These are phyloP conservation scores for Phalaenopsis hybrid DNA, from an alignment of 116 monocot species.

Conservation along the genomic window DNA sequence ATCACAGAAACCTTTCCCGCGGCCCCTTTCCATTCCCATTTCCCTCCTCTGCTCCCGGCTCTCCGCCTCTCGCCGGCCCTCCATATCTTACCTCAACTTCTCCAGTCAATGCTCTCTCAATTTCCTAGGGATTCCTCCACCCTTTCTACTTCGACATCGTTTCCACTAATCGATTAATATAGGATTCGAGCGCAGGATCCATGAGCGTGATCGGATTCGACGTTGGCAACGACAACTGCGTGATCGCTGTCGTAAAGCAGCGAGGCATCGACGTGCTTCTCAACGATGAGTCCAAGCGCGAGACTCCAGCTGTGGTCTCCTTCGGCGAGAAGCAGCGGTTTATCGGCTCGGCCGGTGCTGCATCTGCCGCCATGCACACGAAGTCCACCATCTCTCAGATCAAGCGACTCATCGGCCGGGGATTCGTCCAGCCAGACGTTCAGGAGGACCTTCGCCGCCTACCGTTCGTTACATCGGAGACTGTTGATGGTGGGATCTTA, in stretches of 20 bases:
- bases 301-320: constrained; percentile 64
- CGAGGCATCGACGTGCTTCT: constrained; percentile 80
- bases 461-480: constrained; percentile 23
- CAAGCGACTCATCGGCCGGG: constrained; percentile 56
- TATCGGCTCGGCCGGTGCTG: constrained; percentile 45
- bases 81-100: not conserved
- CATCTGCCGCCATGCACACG: constrained; percentile 35
- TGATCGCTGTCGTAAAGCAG: constrained; percentile 55
- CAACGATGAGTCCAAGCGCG: constrained; percentile 80
- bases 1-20: not conserved
- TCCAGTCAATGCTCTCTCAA: not conserved
- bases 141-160: not conserved
- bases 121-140: not conserved
- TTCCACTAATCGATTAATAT: not conserved
- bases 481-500: constrained; percentile 25
- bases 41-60: not conserved
- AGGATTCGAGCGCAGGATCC: not conserved
- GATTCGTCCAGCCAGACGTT: constrained; percentile 21
- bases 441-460: constrained; percentile 34
- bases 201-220: constrained; percentile 89
- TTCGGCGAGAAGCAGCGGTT: constrained; percentile 64
- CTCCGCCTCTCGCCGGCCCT: not conserved
- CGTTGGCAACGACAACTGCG: constrained; percentile 73
- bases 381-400: constrained; percentile 41
- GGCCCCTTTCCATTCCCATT: not conserved